Base-by-base conservation (phyloP, 2,329 filamentous ascomycete genomes). In the Trichoderma pleuroti region DNA sequence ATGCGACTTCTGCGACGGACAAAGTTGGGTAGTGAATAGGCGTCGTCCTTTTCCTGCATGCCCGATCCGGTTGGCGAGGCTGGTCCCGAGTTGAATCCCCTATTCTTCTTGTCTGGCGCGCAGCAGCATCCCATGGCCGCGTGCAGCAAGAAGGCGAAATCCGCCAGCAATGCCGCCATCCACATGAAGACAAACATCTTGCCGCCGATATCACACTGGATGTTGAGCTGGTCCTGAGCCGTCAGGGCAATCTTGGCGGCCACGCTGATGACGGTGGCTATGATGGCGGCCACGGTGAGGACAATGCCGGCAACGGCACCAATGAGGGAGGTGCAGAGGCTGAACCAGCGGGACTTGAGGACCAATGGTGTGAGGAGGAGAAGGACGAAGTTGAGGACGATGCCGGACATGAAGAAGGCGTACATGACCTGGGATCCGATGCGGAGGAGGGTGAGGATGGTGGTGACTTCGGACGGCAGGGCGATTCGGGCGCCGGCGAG, bases 141-240 rank as follows among this genome's bases (percentile, higher is more conserved):
- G 79, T 97, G 93, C 24, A 97, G 83, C 36, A 92, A 78, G 76
- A 92, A 94, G 0, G 91, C 91, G 24, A 94, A 76, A 6, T 93
- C 81, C 1, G 88, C 87, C 72, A 91, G 88, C 0, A 85, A 88
- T 0, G 90, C 86, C 0, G 91, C 92, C 32, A 93, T 87, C 94
- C 95, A 98, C 91, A 97, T 95, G 77, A 97, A 97, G 0, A 83
- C 91, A 76, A 97, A 88, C 92, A 97, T 94, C 74, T 88, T 86
- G 42, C 79, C 81, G 7, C 94, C 94, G 39, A 97, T 83, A 4
- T 86, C 81, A 4, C 91, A 92, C 11, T 82, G 79, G 75, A 98
- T 94, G 79, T 97, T 96, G 66, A 98, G 84, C 71, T 92, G 89
- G 3, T 86, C 86, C 76, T 92, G 89, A 5, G 86, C 86, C 26